Conservation (phyloP, 148 eudicot genomes). For the Rhododendron ovatum region DNA sequence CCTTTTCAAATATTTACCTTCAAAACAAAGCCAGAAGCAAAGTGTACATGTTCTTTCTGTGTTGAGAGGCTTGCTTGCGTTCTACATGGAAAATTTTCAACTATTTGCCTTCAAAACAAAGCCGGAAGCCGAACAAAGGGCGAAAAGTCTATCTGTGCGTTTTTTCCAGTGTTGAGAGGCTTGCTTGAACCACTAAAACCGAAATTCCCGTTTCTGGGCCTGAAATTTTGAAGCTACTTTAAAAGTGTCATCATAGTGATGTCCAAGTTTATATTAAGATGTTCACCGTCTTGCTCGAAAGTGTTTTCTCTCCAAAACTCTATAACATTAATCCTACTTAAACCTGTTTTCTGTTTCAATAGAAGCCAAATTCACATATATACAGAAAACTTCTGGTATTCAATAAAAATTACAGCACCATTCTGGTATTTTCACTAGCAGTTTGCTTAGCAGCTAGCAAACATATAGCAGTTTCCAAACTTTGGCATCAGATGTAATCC, state of each 20-base stretch:
- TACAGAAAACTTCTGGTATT: background rate
- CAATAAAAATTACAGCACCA: background rate
- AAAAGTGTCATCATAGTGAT: background rate
- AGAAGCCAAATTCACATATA: background rate
- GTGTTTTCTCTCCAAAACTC: background rate
- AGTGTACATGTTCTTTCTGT: background rate
- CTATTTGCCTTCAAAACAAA: background rate
- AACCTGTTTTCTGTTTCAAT: background rate
- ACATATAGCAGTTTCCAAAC: background rate
- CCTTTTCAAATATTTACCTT: background rate
- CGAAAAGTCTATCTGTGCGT: background rate
- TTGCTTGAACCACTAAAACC: background rate
- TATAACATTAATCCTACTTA: background rate
- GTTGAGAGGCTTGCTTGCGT: background rate
- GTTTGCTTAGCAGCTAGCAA: background rate
- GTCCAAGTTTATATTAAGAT: background rate
- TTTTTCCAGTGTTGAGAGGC: background rate
- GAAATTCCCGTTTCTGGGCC: background rate
- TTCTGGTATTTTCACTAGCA: background rate
- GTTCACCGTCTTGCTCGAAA: background rate
- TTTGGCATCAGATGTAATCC: background rate
- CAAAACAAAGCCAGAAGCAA: background rate
- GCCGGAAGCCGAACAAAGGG: background rate
- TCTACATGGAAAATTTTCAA: background rate
- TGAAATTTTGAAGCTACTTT: background rate